Conservation (phyloP, 768 basidiomycete genomes). For the Tremella fuciformis region DNA sequence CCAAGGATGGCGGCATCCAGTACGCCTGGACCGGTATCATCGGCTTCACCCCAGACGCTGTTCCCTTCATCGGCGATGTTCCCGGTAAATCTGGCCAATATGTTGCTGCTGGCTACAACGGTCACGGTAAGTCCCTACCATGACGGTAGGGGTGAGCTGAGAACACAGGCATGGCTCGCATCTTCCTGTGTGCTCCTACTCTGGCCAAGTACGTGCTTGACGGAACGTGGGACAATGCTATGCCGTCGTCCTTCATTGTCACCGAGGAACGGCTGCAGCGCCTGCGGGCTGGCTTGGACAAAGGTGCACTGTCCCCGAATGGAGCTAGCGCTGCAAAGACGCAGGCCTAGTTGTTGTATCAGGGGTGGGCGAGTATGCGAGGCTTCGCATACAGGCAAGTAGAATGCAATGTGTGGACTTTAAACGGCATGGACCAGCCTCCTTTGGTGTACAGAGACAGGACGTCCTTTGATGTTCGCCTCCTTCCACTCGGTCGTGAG, state of each 20-base stretch:
- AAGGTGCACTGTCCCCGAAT: too few relatives aligned
- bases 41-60: slow-evolving; percentile 32
- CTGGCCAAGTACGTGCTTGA: slow-evolving; percentile 29
- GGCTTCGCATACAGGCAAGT: too few relatives aligned
- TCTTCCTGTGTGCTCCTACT: slow-evolving; percentile 25
- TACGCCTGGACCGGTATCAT: slow-evolving; percentile 44
- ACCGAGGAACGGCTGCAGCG: slow-evolving; percentile 29
- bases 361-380: too few relatives aligned
- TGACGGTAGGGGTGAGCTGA: neutral
- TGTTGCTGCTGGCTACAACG: slow-evolving; percentile 44
- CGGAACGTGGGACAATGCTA: slow-evolving; percentile 31
- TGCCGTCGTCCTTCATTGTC: slow-evolving; percentile 34
- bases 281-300: too few relatives aligned
- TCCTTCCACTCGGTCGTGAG: too few relatives aligned
- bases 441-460: too few relatives aligned
- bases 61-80: slow-evolving; percentile 48
- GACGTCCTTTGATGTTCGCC: too few relatives aligned
- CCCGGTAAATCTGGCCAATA: slow-evolving; percentile 46
- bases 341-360: too few relatives aligned
- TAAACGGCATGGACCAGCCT: too few relatives aligned
- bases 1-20: slow-evolving; percentile 1
- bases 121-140: slow-evolving; percentile 42
- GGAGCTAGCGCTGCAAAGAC: too few relatives aligned
- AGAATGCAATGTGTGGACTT: too few relatives aligned
- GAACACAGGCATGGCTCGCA: slow-evolving; percentile 36